These are phyloP conservation scores for Acanthamoeba lenticulata DNA, from an alignment of 208 protist genomes.

Conservation along the genomic window DNA sequence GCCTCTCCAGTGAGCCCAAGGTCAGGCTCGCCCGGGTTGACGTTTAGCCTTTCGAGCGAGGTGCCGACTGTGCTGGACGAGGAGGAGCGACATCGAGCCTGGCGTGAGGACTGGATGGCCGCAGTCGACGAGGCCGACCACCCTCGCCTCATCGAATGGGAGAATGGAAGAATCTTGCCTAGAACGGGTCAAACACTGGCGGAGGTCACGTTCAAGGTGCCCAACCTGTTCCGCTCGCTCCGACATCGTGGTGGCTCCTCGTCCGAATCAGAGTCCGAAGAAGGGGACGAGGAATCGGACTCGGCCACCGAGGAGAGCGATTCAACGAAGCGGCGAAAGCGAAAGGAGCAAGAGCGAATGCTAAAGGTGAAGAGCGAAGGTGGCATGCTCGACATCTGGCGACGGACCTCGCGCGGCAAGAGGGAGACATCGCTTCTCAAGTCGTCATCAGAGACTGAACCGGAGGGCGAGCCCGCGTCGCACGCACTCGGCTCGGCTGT, in stretches of 20 bases:
- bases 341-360: conserved; percentile 15
- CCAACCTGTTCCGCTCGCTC: neutral
- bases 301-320: neutral
- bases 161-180: neutral
- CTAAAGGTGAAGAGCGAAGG: conserved; percentile 15
- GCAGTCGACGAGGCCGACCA: conserved; percentile 22
- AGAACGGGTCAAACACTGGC: neutral
- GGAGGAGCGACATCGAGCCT: neutral
- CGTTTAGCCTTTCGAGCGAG: neutral
- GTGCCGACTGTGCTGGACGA: neutral
- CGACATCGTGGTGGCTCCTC: neutral
- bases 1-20: neutral
- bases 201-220: conserved; percentile 15
- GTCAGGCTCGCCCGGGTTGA: neutral
- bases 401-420: neutral
- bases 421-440: neutral
- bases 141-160: neutral
- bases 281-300: neutral
- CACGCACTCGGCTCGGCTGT: neutral
- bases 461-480: neutral
- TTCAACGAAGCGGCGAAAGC: neutral
- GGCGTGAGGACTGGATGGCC: conserved; percentile 33
- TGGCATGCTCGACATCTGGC: neutral
- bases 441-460: neutral
- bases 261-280: neutral